Evolutionary conservation across 441 rosid genomes (phyloP).

Genomic region (Arabidopsis hybrid): DNA sequence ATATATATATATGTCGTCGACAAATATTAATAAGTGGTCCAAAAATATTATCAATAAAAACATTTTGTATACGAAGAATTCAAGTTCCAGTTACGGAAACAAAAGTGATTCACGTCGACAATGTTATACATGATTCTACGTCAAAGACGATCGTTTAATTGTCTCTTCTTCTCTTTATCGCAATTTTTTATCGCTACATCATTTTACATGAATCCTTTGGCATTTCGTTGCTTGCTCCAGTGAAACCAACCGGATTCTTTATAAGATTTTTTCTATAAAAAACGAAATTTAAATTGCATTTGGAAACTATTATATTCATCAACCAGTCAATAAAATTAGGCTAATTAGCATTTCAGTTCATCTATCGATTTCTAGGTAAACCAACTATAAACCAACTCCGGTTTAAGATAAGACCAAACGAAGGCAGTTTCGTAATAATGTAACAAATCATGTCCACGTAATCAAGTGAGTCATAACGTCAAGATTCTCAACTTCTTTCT

Average conservation of each 20-base stretch:
- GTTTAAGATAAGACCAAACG: neutral
- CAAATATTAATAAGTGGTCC: neutral
- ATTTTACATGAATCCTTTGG: too few relatives aligned
- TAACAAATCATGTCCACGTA: slow-evolving; percentile 31
- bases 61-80: slow-evolving; percentile 1
- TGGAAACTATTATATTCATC: too few relatives aligned
- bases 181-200: too few relatives aligned
- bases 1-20: neutral
- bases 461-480: slow-evolving; percentile 32
- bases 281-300: too few relatives aligned
- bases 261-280: too few relatives aligned
- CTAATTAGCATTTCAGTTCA: neutral
- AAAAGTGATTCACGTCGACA: slow-evolving; percentile 24
- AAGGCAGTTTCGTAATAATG: slow-evolving; percentile 22
- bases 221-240: too few relatives aligned
- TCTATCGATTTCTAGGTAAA: neutral
- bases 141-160: neutral
- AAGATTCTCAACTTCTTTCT: slow-evolving; percentile 24
- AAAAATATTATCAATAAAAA: neutral
- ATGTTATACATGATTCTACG: neutral
- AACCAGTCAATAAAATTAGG: too few relatives aligned
- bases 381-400: neutral
- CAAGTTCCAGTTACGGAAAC: slow-evolving; percentile 27
- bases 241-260: too few relatives aligned
- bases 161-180: too few relatives aligned